Conservation (phyloP, 805 yeast species). For the Osmozyma mogii region DNA sequence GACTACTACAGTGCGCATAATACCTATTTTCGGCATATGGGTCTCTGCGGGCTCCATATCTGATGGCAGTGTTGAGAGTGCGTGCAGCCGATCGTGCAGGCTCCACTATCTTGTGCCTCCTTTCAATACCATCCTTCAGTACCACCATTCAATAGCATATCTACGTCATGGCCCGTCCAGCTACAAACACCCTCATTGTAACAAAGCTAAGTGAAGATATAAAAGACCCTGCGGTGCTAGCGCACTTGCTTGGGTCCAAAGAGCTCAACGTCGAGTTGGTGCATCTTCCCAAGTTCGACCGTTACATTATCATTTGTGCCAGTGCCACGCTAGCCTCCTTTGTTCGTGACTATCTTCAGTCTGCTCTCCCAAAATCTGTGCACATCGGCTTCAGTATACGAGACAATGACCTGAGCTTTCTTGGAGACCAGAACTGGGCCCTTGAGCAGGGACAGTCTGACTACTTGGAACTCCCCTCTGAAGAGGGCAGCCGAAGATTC, state of each 20-base stretch:
- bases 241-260: slow-evolving; percentile 17
- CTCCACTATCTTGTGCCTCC: too few species aligned
- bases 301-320: slow-evolving; percentile 29
- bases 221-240: slow-evolving; percentile 20
- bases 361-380: slow-evolving; percentile 10
- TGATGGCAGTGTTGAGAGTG: too few species aligned
- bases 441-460: slow-evolving; percentile 8
- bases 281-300: slow-evolving; percentile 22
- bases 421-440: slow-evolving; percentile 11
- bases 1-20: slow-evolving; percentile 26
- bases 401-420: slow-evolving; percentile 18
- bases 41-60: slow-evolving; percentile 20
- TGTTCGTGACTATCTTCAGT: slow-evolving; percentile 12
- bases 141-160: too few species aligned
- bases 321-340: slow-evolving; percentile 14
- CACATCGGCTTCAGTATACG: slow-evolving; percentile 24
- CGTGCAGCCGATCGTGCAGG: too few species aligned
- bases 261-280: slow-evolving; percentile 25
- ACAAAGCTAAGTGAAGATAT: slow-evolving; percentile 2
- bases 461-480: slow-evolving; percentile 34
- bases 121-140: too few species aligned
- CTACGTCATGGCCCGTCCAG: too few species aligned
- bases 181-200: background rate
- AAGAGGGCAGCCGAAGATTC: slow-evolving; percentile 28
- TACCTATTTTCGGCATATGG: slow-evolving; percentile 31